A percentile compares a stretch with the other conserved stretches of the same genome.
Evolutionary conservation across 2,329 filamentous ascomycete genomes (phyloP).

Genomic region (Clarireedia monteithiana): DNA sequence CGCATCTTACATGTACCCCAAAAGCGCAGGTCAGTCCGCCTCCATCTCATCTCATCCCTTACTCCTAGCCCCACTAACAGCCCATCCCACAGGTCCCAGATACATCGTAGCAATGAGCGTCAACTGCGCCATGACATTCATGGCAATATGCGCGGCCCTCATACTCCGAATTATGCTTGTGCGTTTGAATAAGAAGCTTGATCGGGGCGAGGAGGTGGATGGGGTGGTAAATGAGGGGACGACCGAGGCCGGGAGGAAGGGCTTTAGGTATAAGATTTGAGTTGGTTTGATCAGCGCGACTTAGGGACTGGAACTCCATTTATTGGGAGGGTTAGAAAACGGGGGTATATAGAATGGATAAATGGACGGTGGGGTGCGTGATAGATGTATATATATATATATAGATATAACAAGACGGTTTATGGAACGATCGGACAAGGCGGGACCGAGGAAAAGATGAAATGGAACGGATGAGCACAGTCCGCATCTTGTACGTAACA

Average conservation of each 20-base stretch:
- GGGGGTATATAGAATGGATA: too few relatives aligned
- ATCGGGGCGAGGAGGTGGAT: slow-evolving; percentile 46
- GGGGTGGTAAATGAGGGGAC: slow-evolving; percentile 25
- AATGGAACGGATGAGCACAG: too few relatives aligned
- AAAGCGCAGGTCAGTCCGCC: slow-evolving; percentile 7
- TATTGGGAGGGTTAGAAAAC: too few relatives aligned
- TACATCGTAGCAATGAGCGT: slow-evolving; percentile 50
- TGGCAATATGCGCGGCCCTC: slow-evolving; percentile 57
- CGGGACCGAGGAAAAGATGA: too few relatives aligned
- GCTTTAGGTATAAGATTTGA: slow-evolving; percentile 7
- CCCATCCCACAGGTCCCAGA: slow-evolving; percentile 6
- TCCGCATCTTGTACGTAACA: too few relatives aligned
- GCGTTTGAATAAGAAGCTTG: slow-evolving; percentile 61
- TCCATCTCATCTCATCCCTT: too few relatives aligned
- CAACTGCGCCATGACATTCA: slow-evolving; percentile 56
- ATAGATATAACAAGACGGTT: too few relatives aligned
- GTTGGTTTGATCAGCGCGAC: neutral
- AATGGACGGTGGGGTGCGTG: too few relatives aligned
- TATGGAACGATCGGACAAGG: too few relatives aligned
- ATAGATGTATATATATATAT: too few relatives aligned
- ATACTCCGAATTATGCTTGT: slow-evolving; percentile 55
- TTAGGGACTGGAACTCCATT: too few relatives aligned
- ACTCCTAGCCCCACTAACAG: too few relatives aligned
- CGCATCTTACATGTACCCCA: slow-evolving; percentile 45
- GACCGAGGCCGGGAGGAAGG: neutral